Evolutionary conservation across 2,329 filamentous ascomycete species (phyloP).

Genomic region (Rutstroemia sydowiana): DNA sequence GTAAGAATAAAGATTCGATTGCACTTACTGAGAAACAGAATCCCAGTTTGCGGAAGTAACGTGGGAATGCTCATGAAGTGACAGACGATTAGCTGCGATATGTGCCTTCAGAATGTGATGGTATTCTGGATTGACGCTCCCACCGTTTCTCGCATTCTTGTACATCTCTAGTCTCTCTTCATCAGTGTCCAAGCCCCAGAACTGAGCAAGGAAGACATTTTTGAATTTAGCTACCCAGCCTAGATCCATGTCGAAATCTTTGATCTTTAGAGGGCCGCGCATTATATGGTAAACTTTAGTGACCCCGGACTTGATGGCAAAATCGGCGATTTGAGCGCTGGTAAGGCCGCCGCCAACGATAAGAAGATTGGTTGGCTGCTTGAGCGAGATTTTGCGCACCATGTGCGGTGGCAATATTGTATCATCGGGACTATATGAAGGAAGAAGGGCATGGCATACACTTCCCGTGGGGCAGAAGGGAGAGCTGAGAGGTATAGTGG

Average conservation of each 20-base stretch:
- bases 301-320: constrained; percentile 57
- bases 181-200: constrained; percentile 69
- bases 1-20: too few species aligned
- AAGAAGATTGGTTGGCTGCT: constrained; percentile 52
- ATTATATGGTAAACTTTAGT: constrained; percentile 64
- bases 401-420: constrained; percentile 32
- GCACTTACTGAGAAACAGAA: constrained; percentile 32
- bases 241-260: constrained; percentile 71
- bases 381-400: constrained; percentile 42
- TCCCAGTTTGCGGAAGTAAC: constrained; percentile 47
- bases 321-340: constrained; percentile 64
- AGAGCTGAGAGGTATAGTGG: constrained; percentile 33
- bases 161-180: constrained; percentile 61
- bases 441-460: constrained; percentile 17
- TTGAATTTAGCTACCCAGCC: constrained; percentile 78
- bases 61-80: constrained; percentile 15
- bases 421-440: not conserved
- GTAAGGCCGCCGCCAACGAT: constrained; percentile 71
- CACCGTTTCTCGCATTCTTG: constrained; percentile 59
- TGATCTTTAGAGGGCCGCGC: constrained; percentile 51
- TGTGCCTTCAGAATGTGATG: constrained; percentile 15
- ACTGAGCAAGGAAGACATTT: constrained; percentile 67
- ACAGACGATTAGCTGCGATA: constrained; percentile 10
- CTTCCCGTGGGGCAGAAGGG: constrained; percentile 29
- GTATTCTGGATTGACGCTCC: constrained; percentile 59